Conservation (phyloP, 164 flowering plant genomes). For the Echeveria elegans region DNA sequence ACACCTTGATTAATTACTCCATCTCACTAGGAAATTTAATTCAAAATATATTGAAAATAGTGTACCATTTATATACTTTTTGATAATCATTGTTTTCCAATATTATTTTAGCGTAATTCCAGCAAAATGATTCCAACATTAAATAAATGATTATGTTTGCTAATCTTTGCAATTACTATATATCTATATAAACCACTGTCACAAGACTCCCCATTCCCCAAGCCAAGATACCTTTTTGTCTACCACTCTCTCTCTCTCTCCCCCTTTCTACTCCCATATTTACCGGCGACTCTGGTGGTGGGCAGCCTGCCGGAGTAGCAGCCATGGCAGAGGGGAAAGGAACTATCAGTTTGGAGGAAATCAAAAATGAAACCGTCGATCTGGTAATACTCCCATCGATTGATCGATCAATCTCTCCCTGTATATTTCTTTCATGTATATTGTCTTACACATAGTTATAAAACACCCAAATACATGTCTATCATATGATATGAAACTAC, state of each 20-base stretch:
- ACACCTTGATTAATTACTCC: neutral
- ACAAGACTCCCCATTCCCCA: neutral
- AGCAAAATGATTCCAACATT: neutral
- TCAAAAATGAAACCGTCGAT: constrained; percentile 64
- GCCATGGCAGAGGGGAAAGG: constrained; percentile 18
- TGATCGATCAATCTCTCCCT: neutral
- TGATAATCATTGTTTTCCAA: too few species aligned
- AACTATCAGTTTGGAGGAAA: constrained; percentile 34
- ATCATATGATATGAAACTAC: too few species aligned
- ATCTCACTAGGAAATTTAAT: neutral
- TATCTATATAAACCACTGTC: constrained; percentile 4
- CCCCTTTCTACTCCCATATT: neutral
- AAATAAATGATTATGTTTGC: neutral
- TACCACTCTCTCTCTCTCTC: too few species aligned
- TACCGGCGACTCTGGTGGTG: constrained; percentile 1
- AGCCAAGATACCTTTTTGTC: neutral
- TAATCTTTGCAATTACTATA: neutral
- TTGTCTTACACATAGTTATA: too few species aligned
- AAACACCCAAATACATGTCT: too few species aligned
- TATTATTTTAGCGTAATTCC: neutral
- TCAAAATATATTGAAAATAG: neutral
- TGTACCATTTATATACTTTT: too few species aligned
- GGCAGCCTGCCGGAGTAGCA: constrained; percentile 1
- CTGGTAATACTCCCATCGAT: constrained; percentile 30
- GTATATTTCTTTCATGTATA: too few species aligned